Base-by-base conservation (phyloP, 768 basidiomycete genomes). In the Nevesoporus exiguus region DNA sequence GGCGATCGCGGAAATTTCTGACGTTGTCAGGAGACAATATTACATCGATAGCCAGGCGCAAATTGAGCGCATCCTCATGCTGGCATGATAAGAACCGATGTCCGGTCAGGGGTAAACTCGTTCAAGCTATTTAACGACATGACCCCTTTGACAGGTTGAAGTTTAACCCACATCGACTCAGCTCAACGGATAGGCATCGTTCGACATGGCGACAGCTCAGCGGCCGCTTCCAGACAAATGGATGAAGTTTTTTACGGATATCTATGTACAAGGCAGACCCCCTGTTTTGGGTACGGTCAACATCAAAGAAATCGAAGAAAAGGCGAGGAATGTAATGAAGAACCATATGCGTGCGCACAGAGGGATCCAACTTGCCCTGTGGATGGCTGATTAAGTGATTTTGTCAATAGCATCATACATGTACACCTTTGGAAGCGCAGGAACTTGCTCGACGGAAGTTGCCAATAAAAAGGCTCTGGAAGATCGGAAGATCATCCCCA, bases 401-500 rank as follows among this genome's bases (percentile, higher is more conserved):
- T 19, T 10, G 1, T 13, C 24, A 15, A 9, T 76, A 89, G 83
- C 52, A 70, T 77, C 88, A 9, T 94, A 85, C 72, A 75, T 82
- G 72, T 94, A 92, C 62, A 84, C 85, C 3, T 80, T 80, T 52
- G 89, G 88, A 39, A 89, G 82, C 57, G 91, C 92, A 10, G 93
- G 92, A 1, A 79, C 81, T 3, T 75, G 77, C 51, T 74, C 78
- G 27, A 94, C 93, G 2, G 80, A 87, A 65, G 73, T 66, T 10
- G 82, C 80, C 47, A 94, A 95, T 62, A 76, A 75, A 31, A 76
- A 72, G 37, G 85, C 82, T 3, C 77, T 93, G 50, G 74, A 81
- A 22, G 81, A 76, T 51, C 92, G 80, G 76, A 80, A 79, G 33
- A 87, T 95, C 65, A 74, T 93, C n/a, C 90, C 90, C 3, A 80